Conservation (phyloP, 805 yeast genomes). For the Lipomyces chichibuensis region DNA sequence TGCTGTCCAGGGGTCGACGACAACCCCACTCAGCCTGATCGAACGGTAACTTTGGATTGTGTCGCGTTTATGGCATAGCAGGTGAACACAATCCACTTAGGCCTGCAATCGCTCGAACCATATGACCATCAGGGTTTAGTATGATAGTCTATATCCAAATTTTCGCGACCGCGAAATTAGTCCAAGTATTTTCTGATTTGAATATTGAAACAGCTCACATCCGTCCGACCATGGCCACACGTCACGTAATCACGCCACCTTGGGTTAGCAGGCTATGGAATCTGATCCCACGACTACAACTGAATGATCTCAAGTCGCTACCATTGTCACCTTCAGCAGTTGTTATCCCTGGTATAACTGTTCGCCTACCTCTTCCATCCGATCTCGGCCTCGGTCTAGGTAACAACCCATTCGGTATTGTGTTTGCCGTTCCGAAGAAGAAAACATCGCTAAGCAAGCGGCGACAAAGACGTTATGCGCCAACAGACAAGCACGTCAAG, state of each 20-base stretch:
- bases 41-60: not conserved
- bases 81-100: not conserved
- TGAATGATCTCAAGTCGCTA: not conserved
- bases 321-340: constrained; percentile 9
- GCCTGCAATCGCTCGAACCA: not conserved
- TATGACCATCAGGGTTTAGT: not conserved
- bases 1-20: not conserved
- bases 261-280: constrained; percentile 20
- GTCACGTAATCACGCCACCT: constrained; percentile 7
- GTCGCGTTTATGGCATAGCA: not conserved
- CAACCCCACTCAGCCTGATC: not conserved
- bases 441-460: constrained; percentile 85
- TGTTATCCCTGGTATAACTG: constrained; percentile 17
- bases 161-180: not conserved
- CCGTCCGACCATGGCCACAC: not conserved
- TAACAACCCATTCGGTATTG: constrained; percentile 58
- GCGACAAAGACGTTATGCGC: constrained; percentile 79
- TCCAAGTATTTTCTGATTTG: not conserved
- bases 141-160: not conserved
- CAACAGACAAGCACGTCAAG: constrained; percentile 79
- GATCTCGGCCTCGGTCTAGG: constrained; percentile 43
- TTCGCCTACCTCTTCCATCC: constrained; percentile 30
- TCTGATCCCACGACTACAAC: constrained; percentile 16
- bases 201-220: not conserved
- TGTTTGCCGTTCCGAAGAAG: constrained; percentile 92